Percentiles rank a stretch among this genome's conserved stretches.
phyloP scores from a whole-genome alignment of 1,284 basidiomycete species.

The Trametes sp. region DNA sequence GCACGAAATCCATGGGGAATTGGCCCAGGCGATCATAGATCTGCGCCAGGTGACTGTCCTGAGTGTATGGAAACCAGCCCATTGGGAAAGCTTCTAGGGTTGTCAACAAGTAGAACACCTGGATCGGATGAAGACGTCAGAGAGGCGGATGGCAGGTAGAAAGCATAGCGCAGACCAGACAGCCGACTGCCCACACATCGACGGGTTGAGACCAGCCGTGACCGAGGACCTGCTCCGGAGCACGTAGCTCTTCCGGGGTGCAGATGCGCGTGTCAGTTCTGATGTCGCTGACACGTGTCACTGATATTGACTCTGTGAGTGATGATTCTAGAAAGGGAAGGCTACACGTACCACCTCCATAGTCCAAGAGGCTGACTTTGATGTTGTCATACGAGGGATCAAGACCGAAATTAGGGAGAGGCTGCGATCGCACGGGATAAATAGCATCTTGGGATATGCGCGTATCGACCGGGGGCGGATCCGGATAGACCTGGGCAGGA shows the following conservation, averaged over 20 bases:
- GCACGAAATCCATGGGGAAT: background rate
- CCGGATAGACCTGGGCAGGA: background rate
- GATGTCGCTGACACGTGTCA: background rate
- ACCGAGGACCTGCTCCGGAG: background rate
- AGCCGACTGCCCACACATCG: constrained; percentile 1
- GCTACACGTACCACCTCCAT: background rate
- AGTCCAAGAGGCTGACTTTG: background rate
- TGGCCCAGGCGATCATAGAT: background rate
- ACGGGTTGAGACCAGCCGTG: background rate
- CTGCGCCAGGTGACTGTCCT: background rate
- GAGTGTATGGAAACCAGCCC: background rate
- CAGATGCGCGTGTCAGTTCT: background rate
- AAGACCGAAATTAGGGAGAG: background rate
- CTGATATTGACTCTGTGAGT: background rate
- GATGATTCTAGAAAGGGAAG: background rate
- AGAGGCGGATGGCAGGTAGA: background rate
- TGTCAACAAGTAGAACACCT: background rate
- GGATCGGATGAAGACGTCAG: background rate
- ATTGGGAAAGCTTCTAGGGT: background rate
- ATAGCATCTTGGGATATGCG: background rate
- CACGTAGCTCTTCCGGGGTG: background rate
- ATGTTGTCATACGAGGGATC: background rate
- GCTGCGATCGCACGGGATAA: background rate
- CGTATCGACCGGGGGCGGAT: no score
- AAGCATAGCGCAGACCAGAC: background rate